These are phyloP conservation scores for Venturia carpophila DNA, from an alignment of 2,329 filamentous ascomycete species.

Conservation along the genomic window DNA sequence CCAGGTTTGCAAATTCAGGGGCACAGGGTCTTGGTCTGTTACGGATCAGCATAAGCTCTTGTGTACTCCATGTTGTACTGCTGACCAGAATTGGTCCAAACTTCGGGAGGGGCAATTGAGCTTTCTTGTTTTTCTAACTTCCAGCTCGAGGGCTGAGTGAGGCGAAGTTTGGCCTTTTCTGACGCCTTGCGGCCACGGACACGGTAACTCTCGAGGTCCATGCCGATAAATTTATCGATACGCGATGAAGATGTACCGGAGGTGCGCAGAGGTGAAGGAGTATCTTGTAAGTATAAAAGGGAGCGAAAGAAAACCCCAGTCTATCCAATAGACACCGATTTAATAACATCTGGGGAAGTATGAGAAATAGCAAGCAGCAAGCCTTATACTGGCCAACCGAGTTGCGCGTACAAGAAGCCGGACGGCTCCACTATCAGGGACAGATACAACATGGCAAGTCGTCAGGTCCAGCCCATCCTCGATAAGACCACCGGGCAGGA, in stretches of 20 bases:
- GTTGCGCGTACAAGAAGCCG: not conserved
- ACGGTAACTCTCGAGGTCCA: not conserved
- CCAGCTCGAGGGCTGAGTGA: constrained; percentile 2
- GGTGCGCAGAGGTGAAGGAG: not conserved
- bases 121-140: constrained; percentile 14
- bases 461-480: not conserved
- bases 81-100: constrained; percentile 16
- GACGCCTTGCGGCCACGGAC: constrained; percentile 1
- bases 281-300: not conserved
- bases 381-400: not conserved
- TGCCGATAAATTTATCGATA: not conserved
- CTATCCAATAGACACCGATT: not conserved
- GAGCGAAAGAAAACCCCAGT: not conserved
- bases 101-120: not conserved
- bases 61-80: not conserved
- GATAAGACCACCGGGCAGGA: not conserved
- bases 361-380: not conserved
- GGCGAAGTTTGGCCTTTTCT: constrained; percentile 1
- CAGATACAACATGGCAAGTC: not conserved
- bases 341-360: not conserved
- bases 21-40: constrained; percentile 17
- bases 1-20: constrained; percentile 11
- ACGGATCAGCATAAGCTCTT: not conserved
- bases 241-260: not conserved
- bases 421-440: not conserved